Evolutionary conservation across 371 early-diverging fungal genomes (phyloP), one percentile per base, ranked within the genome.

Genomic region (Rhizoclosmatium hyalinum): DNA sequence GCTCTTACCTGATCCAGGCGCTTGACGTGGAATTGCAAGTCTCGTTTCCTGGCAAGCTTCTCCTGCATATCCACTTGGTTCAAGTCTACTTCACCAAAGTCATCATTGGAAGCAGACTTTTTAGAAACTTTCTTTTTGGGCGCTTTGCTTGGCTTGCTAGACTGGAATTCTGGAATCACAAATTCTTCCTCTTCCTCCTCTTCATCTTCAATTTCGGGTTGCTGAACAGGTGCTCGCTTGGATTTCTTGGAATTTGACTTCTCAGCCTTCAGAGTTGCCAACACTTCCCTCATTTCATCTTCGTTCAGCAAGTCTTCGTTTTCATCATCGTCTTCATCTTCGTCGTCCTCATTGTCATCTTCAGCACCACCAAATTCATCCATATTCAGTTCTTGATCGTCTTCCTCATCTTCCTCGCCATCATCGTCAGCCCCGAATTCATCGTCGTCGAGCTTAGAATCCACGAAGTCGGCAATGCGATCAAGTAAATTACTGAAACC

Each of bases 41-140:
- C 89, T 70, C 84, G 84, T 84, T 90, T 92, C 74, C 81, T 89
- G 72, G 85, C 85, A 24, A 85, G 74, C 84, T 95, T 95, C 75
- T 95, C 96, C 75, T 91, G 91, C 75, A 91, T 80, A 76, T 95
- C 95, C 10, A 89, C 85, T 64, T 91, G 92, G 76, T 91, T 90
- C 74, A 94, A 75, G 43, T 77, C 89, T 58, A 88, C 78, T 81
- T 95, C 95, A 55, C 93, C 94, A 83, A 94, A 91, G 79, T 95
- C 73, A 6, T 32, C 62, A 45, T 62, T 47, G 10, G 32, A 46
- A 21, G 61, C 73, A 17, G 47, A 14, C 60, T 70, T 65, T 47
- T 71, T 70, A 32, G 61, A 19, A 10, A 10, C 39, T 21, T 73
- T 73, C 39, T 32, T 42, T 32, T 55, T 66, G 44, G 63, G 46